phyloP scores from a whole-genome alignment of 257 asterid species.

The Schizonepeta tenuifolia region DNA sequence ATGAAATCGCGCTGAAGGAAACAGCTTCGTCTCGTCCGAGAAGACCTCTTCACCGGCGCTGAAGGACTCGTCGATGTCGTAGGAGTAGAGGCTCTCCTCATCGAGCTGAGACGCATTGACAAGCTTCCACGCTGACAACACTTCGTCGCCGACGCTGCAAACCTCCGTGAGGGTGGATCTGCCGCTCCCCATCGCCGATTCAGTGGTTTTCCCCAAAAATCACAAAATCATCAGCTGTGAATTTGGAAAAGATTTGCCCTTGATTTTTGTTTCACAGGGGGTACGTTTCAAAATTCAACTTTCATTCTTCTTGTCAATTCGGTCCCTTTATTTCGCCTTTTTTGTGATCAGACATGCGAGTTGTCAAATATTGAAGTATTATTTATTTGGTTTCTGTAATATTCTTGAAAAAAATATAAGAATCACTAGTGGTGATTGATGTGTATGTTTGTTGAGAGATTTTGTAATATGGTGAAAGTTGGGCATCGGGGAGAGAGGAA shows the following conservation, averaged over 20 bases:
- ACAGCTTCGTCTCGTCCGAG: constrained; percentile 19
- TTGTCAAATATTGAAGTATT: too few relatives aligned
- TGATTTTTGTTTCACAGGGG: too few relatives aligned
- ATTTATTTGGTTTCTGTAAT: constrained; percentile 32
- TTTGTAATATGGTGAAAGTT: background rate
- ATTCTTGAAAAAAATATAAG: background rate
- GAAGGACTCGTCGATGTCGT: constrained; percentile 42
- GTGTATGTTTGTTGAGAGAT: constrained; percentile 12
- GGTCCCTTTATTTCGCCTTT: too few relatives aligned
- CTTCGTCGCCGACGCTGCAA: constrained; percentile 44
- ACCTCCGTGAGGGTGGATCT: constrained; percentile 45
- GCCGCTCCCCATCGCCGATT: constrained; percentile 39
- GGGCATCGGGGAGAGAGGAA: constrained; percentile 1
- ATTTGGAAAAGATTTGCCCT: too few relatives aligned
- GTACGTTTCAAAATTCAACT: too few relatives aligned
- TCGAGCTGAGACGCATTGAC: constrained; percentile 62
- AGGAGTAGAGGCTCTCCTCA: constrained; percentile 57
- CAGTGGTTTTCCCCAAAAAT: constrained; percentile 44
- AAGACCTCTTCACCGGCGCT: constrained; percentile 24
- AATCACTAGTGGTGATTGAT: background rate
- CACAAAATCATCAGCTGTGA: constrained; percentile 43
- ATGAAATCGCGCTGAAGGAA: constrained; percentile 3
- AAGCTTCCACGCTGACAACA: constrained; percentile 75
- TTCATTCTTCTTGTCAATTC: too few relatives aligned
- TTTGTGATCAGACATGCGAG: too few relatives aligned